Evolutionary conservation across 345 rosid genomes (phyloP).

Genomic region (Hibiscus mutabilis): DNA sequence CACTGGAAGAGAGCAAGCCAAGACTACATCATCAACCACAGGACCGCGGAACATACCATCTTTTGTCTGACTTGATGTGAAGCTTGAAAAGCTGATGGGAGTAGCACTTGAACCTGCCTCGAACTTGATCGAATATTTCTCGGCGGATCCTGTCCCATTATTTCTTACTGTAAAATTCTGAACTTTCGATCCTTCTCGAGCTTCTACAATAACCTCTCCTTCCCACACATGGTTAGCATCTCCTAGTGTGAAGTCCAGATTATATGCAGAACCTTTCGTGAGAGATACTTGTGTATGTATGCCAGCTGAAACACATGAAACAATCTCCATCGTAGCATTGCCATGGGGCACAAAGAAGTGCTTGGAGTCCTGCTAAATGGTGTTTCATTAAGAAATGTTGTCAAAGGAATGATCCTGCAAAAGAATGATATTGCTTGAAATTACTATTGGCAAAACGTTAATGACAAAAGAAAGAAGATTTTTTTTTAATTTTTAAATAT

Average conservation of each 20-base stretch:
- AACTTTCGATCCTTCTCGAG: conserved; percentile 33
- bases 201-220: conserved; percentile 34
- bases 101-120: conserved; percentile 31
- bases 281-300: conserved; percentile 36
- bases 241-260: conserved; percentile 43
- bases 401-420: no score
- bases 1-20: conserved; percentile 27
- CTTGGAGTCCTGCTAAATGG: conserved; percentile 23
- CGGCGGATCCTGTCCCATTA: conserved; percentile 41
- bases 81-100: conserved; percentile 46
- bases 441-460: no score
- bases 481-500: no score
- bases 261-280: conserved; percentile 31
- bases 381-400: no score
- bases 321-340: conserved; percentile 49
- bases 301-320: conserved; percentile 35
- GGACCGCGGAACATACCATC: conserved; percentile 53
- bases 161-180: conserved; percentile 42
- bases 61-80: conserved; percentile 29
- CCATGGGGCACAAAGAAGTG: conserved; percentile 51
- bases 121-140: conserved; percentile 33
- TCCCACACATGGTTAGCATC: conserved; percentile 41
- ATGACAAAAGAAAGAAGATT: no score
- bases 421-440: no score
- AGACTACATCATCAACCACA: conserved; percentile 43